phyloP scores from a whole-genome alignment of 2,329 filamentous ascomycete genomes.

The Cladosporium sp. region DNA sequence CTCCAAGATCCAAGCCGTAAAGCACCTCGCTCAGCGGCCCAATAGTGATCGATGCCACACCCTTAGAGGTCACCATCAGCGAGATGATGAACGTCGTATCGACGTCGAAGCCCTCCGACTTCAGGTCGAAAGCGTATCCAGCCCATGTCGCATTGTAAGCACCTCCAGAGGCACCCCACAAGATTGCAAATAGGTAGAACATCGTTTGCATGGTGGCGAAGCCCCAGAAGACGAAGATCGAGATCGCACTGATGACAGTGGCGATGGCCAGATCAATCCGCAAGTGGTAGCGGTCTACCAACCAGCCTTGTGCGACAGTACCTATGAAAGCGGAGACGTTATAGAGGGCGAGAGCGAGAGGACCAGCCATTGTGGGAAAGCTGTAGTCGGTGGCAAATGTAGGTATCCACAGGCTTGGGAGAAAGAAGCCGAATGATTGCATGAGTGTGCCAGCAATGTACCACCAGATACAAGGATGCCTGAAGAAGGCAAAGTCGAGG shows the following conservation, averaged over 20 bases:
- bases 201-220: slow-evolving; percentile 43
- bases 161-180: slow-evolving; percentile 45
- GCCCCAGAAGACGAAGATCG: slow-evolving; percentile 49
- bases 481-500: slow-evolving; percentile 32
- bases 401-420: slow-evolving; percentile 47
- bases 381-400: slow-evolving; percentile 41
- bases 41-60: slow-evolving; percentile 52
- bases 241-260: slow-evolving; percentile 38
- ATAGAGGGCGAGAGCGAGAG: slow-evolving; percentile 42
- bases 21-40: slow-evolving; percentile 54
- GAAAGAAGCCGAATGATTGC: slow-evolving; percentile 46
- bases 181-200: slow-evolving; percentile 46
- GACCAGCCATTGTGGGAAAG: slow-evolving; percentile 38
- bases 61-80: slow-evolving; percentile 50
- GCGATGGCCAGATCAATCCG: slow-evolving; percentile 42
- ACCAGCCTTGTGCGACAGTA: slow-evolving; percentile 39
- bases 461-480: slow-evolving; percentile 41
- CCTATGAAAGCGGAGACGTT: slow-evolving; percentile 43
- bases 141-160: slow-evolving; percentile 41
- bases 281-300: slow-evolving; percentile 43
- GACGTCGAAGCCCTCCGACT: slow-evolving; percentile 26
- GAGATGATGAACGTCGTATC: slow-evolving; percentile 53
- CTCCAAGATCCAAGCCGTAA: slow-evolving; percentile 36
- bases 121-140: slow-evolving; percentile 28
- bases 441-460: slow-evolving; percentile 47